Conservation (phyloP, 2,329 filamentous ascomycete species). For the Ascochyta pisi region DNA sequence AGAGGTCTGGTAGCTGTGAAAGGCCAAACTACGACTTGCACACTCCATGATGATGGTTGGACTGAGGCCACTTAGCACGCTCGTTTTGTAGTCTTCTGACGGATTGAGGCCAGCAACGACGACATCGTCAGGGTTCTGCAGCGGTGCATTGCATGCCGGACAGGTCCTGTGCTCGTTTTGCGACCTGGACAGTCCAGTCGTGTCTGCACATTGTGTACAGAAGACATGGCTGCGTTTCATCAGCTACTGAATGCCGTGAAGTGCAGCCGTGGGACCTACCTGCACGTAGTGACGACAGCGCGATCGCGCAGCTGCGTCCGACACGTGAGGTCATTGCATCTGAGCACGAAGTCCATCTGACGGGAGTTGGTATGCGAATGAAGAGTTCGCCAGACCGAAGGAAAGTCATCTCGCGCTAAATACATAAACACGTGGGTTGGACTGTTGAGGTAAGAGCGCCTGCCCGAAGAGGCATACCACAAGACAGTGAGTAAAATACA, state of each 20-base stretch:
- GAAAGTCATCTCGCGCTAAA: slow-evolving; percentile 9
- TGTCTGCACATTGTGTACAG: slow-evolving; percentile 75
- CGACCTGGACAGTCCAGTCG: slow-evolving; percentile 66
- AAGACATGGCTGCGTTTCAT: slow-evolving; percentile 72
- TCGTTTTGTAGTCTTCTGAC: slow-evolving; percentile 88
- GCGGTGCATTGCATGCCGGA: slow-evolving; percentile 74
- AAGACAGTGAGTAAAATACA: slow-evolving; percentile 1
- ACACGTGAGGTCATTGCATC: slow-evolving; percentile 83
- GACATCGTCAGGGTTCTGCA: slow-evolving; percentile 77
- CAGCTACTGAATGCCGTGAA: slow-evolving; percentile 43
- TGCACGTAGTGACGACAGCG: slow-evolving; percentile 89
- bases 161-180: slow-evolving; percentile 66
- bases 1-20: slow-evolving; percentile 85
- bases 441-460: slow-evolving; percentile 23
- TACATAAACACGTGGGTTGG: slow-evolving; percentile 18
- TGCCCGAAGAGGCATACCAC: background rate
- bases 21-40: slow-evolving; percentile 76
- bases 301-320: slow-evolving; percentile 70
- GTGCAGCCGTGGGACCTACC: slow-evolving; percentile 57
- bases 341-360: slow-evolving; percentile 74
- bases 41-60: slow-evolving; percentile 87
- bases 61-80: slow-evolving; percentile 80
- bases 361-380: background rate
- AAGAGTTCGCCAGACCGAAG: background rate
- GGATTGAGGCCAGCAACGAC: slow-evolving; percentile 75